Evolutionary conservation across 805 yeast genomes (phyloP), one percentile per base, ranked within the genome.

Genomic region (Saturnispora zaruensis): DNA sequence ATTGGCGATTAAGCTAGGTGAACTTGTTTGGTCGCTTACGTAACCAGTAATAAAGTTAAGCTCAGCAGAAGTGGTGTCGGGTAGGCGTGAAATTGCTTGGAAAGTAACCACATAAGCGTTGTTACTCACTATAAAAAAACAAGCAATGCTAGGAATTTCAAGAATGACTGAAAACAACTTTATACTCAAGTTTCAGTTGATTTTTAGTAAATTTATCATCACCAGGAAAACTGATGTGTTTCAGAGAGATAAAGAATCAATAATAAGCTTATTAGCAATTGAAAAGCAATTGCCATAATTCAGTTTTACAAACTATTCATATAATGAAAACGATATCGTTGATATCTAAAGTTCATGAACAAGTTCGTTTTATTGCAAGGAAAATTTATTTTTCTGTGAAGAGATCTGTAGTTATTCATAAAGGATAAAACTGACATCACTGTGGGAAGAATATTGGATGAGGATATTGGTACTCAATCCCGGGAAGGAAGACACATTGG

Each of bases 391-490:
- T 28, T 28, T 28, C 32, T 14, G 13, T 8, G 5, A 11, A 28
- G 13, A 28, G 13, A 5, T 11, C 4, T 4, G 4, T 28, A 9
- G 32, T 28, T 28, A 8, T 9, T 28, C 9, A 11, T 9, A 28
- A 9, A 8, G 32, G 5, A 20, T 21, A 36, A 36, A 6, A 18
- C 18, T 18, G 32, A 28, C 24, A 18, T 18, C 24, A 18, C 13
- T 8, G 11, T 5, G 18, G 9, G 11, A 36, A 7, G 40, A 18
- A 5, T 36, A 1, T 18, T 5, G 25, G 11, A 41, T 48, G 46
- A 41, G 43, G 36, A 42, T 48, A 13, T 25, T 48, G 24, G 42
- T 48, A 3, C 28, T 48, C 20, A 48, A 48, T 36, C 50, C 50
- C 5, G 24, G 38, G 11, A 16, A 47, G 13, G 32, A 23, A 8